Base-by-base conservation (phyloP, 768 basidiomycete species). In the Lactarius evosmus region DNA sequence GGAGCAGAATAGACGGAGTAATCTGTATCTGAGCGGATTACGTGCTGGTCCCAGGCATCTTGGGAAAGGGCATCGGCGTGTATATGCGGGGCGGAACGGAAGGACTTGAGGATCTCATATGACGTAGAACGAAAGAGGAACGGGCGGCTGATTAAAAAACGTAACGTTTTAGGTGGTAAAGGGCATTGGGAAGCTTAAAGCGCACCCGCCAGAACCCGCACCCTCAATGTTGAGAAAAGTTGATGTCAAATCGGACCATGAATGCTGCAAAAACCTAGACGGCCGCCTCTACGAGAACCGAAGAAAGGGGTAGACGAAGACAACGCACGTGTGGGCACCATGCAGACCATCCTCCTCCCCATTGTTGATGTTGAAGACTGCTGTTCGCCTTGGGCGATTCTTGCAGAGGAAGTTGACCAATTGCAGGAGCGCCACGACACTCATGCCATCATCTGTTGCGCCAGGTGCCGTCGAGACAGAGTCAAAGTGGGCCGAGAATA, bases 151-250 rank as follows among this genome's bases (percentile, higher is more conserved):
- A 25, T 49, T 4, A 11, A 11, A 38, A 55, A 7, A n/a, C n/a
- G n/a, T n/a, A 8, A 33, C 8, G 44, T 34, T 9, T 50, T 5
- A 61, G 29, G 16, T 61, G 3, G 40, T 27, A 69, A 51, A 69
- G 22, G 32, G 34, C 51, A 33, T 32, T 2, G 6, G 11, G n/a
- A 11, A 11, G 16, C 38, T 4, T 11, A 14, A 19, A 3, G 70
- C 81, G 56, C 69, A 89, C 88, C 91, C 89, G 70, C 90, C 91
- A 1, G 85, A 80, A 16, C 86, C 84, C 3, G 91, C 90, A 16
- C 92, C 91, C 73, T 94, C 92, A 7, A 94, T 79, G 68, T 93
- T 94, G 44, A 94, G 76, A 74, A 94, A 94, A 0, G 80, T 80
- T 30, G 83, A 79, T 0, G 83, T 79, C 27, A 87, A 72, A 32